Evolutionary conservation across 768 basidiomycete genomes (phyloP), one percentile per base, ranked within the genome.

Genomic region (Gautieria morchelliformis): DNA sequence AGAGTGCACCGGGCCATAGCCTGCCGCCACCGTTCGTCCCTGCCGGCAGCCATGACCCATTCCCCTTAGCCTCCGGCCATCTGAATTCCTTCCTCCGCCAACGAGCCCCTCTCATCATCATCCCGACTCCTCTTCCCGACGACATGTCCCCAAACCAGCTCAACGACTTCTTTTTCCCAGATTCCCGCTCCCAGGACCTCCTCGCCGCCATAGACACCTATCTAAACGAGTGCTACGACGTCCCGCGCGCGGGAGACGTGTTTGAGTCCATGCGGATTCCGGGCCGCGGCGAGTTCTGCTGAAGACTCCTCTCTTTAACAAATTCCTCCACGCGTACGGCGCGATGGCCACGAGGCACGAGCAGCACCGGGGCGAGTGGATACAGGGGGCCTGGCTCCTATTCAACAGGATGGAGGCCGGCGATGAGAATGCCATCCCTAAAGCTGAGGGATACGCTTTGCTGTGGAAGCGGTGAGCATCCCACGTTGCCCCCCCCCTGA

Each of bases 191-290:
- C 0, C 80, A 83, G 46, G 88, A 92, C 67, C 74, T 80, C 55
- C 67, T 89, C 11, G 82, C 87, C 0, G 78, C 93, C 61, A 87
- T 94, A 71, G 84, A 88, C 63, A 89, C 90, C 4, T 94, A 92
- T 66, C 70, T 94, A 12, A 78, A 85, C 67, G 80, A 86, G 60
- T 65, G 81, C 2, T 82, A 85, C 67, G 89, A 93, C 66, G 82
- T 93, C 0, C 74, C 78, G 0, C 85, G 93, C 5, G 92, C 92
- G 7, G 81, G 81, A 61, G 72, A 74, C 39, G 78, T 94, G 22
- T 92, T 93, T 61, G 78, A 82, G 48, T 74, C 77, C 9, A 68
- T 93, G 39, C 79, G 85, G 5, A 39, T 48, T 41, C 48, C 58
- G 40, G 60, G 60, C 20, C 61, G 60, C 35, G 72, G 74, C 0